A percentile compares a stretch with the other conserved stretches of the same genome.
Conservation (phyloP, 1,284 basidiomycete genomes). For the Microbotryum saponariae region DNA sequence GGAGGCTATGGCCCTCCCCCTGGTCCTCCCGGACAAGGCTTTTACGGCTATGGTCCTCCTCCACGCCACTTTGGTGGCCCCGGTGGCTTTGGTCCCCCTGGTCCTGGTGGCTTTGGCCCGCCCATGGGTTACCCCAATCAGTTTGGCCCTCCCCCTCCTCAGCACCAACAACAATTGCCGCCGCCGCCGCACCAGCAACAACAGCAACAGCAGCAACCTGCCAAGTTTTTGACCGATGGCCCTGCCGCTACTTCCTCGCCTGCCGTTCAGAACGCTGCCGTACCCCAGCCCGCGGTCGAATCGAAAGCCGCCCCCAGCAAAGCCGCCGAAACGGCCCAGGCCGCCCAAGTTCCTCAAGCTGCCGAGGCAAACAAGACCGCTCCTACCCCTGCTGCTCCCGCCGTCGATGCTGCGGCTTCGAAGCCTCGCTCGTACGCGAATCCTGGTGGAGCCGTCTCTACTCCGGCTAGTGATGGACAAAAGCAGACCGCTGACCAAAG, state of each 20-base stretch:
- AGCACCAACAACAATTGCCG: not conserved
- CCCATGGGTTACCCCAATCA: not conserved
- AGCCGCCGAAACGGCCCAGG: constrained; percentile 5
- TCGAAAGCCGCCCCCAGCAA: not conserved
- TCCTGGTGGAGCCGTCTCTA: constrained; percentile 1
- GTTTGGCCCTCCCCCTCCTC: not conserved
- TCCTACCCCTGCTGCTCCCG: constrained; percentile 9
- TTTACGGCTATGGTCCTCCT: constrained; percentile 11
- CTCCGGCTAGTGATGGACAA: constrained; percentile 3
- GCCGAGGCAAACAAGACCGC: constrained; percentile 15
- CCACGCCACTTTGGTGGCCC: constrained; percentile 22
- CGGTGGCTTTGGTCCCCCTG: constrained; percentile 10
- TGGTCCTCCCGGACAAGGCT: not conserved
- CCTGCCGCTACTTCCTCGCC: constrained; percentile 1
- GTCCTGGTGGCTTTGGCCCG: constrained; percentile 4
- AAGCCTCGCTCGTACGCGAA: not conserved
- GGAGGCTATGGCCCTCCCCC: constrained; percentile 9
- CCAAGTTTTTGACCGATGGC: not conserved
- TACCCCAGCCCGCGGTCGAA: not conserved
- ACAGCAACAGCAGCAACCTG: not conserved
- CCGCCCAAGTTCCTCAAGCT: not conserved
- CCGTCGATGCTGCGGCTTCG: constrained; percentile 1
- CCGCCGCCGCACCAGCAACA: too few species aligned
- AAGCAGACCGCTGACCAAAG: constrained; percentile 14
- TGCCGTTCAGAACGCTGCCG: constrained; percentile 6